Conservation (phyloP, 495 filamentous ascomycete species). For the Glonium stellatum region DNA sequence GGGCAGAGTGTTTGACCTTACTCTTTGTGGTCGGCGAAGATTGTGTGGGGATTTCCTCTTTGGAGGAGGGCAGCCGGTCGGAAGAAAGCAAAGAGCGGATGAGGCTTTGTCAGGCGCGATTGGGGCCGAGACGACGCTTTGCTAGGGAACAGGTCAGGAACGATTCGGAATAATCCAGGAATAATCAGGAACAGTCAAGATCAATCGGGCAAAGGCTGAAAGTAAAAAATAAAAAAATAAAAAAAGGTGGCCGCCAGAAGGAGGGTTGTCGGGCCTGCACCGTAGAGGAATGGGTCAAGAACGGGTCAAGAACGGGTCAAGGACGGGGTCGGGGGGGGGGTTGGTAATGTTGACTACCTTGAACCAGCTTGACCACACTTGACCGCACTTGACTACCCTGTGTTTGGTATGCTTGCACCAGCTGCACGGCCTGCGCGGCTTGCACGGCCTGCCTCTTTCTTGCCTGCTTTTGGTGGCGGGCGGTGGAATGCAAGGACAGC, state of each 20-base stretch:
- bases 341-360: no score
- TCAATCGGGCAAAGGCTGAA: constrained; percentile 25
- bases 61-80: constrained; percentile 20
- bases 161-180: no score
- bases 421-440: no score
- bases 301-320: neutral
- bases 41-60: constrained; percentile 32
- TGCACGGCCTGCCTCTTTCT: no score
- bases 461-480: constrained; percentile 12
- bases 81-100: no score
- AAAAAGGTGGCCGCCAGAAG: neutral
- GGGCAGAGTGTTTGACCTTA: constrained; percentile 25
- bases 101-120: neutral
- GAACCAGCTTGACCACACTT: no score
- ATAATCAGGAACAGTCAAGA: constrained; percentile 16
- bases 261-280: no score
- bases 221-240: no score
- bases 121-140: constrained; percentile 6
- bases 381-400: no score
- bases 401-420: no score
- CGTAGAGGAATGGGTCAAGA: neutral
- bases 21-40: constrained; percentile 26
- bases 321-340: constrained; percentile 6
- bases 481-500: constrained; percentile 29
- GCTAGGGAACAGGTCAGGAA: no score